Conservation (phyloP, 2,329 filamentous ascomycete genomes). For the Fusarium cyanostomum region DNA sequence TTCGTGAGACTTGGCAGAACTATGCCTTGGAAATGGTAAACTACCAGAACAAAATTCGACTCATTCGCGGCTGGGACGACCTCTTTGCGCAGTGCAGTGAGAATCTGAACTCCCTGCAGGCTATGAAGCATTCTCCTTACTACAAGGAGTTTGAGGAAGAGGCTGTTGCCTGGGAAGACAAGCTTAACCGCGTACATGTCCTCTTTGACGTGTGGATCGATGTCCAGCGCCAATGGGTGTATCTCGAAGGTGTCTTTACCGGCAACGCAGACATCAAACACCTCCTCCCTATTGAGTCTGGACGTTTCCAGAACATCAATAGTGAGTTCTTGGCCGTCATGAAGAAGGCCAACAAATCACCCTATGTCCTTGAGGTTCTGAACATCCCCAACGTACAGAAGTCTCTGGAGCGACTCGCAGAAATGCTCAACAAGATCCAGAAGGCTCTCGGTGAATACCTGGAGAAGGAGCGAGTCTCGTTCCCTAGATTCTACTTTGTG, state of each 20-base stretch:
- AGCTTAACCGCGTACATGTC: constrained; percentile 95
- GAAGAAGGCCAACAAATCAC: constrained; percentile 98
- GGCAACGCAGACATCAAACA: constrained; percentile 99
- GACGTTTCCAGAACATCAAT: constrained; percentile 98
- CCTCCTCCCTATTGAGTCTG: constrained; percentile 93
- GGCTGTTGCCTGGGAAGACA: constrained; percentile 96
- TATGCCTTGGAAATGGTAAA: constrained; percentile 94
- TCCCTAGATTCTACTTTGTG: constrained; percentile 99
- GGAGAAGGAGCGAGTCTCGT: constrained; percentile 95
- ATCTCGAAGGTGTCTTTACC: constrained; percentile 97
- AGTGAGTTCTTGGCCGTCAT: constrained; percentile 98
- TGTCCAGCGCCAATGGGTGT: constrained; percentile 99
- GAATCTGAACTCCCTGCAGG: constrained; percentile 95
- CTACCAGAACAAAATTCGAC: constrained; percentile 97
- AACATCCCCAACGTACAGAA: constrained; percentile 97
- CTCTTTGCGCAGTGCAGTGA: constrained; percentile 98
- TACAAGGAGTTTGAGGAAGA: constrained; percentile 99
- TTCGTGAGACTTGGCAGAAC: constrained; percentile 95
- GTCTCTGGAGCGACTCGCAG: constrained; percentile 93
- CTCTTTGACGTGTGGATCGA: constrained; percentile 99
- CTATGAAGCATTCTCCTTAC: constrained; percentile 98
- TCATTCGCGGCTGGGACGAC: constrained; percentile 98
- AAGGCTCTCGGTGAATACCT: constrained; percentile 98
- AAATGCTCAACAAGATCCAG: constrained; percentile 98
- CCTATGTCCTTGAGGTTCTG: constrained; percentile 93